Evolutionary conservation across 2,329 filamentous ascomycete species (phyloP).

Genomic region (Exserohilum turcica): DNA sequence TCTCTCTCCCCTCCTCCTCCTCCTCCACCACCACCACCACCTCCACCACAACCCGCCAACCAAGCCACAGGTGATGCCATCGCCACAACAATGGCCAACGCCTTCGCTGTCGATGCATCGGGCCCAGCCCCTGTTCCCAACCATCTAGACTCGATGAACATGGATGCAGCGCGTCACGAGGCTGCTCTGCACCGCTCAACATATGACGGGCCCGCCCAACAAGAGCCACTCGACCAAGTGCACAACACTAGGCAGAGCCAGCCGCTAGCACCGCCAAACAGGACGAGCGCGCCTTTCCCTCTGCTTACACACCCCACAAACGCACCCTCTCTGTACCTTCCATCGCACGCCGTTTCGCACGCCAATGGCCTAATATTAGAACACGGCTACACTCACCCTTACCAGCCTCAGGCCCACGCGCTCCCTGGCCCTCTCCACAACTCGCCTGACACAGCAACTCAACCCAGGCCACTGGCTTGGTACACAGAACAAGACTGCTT

Average conservation of each 20-base stretch:
- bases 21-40: no score
- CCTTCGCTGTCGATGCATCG: not conserved
- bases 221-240: constrained; percentile 1
- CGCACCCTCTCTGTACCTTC: constrained; percentile 2
- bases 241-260: not conserved
- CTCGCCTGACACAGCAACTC: not conserved
- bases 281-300: not conserved
- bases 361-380: constrained; percentile 5
- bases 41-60: no score
- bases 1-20: no score
- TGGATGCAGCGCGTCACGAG: not conserved
- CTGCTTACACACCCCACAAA: not conserved
- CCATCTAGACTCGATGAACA: not conserved
- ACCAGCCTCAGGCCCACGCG: constrained; percentile 9
- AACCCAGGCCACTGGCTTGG: constrained; percentile 11
- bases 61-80: no score
- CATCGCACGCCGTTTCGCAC: constrained; percentile 8
- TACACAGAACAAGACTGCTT: constrained; percentile 21
- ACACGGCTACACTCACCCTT: constrained; percentile 6
- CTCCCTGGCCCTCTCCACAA: constrained; percentile 4
- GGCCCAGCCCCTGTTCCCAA: constrained; percentile 1
- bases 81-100: not conserved
- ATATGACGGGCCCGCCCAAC: not conserved
- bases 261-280: not conserved
- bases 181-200: not conserved